Evolutionary conservation across 2,329 filamentous ascomycete genomes (phyloP), one percentile per base, ranked within the genome.

Genomic region (Cadophora malorum): DNA sequence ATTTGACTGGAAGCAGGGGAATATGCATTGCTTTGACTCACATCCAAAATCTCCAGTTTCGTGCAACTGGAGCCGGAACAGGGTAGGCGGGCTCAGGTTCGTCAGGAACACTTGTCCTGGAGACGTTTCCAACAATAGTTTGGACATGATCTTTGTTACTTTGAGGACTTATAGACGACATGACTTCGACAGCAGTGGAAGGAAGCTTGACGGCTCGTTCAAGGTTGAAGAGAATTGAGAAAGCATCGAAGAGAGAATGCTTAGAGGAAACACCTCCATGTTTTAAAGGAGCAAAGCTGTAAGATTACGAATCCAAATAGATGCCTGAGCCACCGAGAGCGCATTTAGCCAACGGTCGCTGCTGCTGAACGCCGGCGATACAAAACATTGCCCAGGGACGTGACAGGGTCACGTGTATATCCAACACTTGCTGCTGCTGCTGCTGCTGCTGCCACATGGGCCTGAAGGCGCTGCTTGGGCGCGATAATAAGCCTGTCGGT

Each of bases 21-120:
- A n/a, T n/a, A n/a, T n/a, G n/a, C n/a, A n/a, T n/a, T n/a, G n/a
- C n/a, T n/a, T n/a, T n/a, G n/a, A n/a, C n/a, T n/a, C n/a, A n/a
- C 52, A 55, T 55, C 58, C 55, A 70, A 41, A 70, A 69, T n/a
- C 69, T 53, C 49, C 65, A 66, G 33, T 49, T 59, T 45, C 65
- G 25, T 19, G 25, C 16, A 19, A 33, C 4, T 33, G 25, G 52
- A 33, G 16, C 28, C 33, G 25, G 28, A 55, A n/a, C 28, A 16
- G 23, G 23, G 7, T 16, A 3, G 19, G n/a, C 52, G 52, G 52
- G 14, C 1, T 31, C 52, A 4, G 5, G 14, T 8, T 33, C 23
- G 4, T n/a, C 25, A 31, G 23, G 2, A 9, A 25, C 52, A 55
- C 25, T 33, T 14, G 28, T 4, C 52, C 7, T 28, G 2, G 45